Conservation (phyloP, 352 stramenopile species). For the Phytophthora macrochlamydospora region DNA sequence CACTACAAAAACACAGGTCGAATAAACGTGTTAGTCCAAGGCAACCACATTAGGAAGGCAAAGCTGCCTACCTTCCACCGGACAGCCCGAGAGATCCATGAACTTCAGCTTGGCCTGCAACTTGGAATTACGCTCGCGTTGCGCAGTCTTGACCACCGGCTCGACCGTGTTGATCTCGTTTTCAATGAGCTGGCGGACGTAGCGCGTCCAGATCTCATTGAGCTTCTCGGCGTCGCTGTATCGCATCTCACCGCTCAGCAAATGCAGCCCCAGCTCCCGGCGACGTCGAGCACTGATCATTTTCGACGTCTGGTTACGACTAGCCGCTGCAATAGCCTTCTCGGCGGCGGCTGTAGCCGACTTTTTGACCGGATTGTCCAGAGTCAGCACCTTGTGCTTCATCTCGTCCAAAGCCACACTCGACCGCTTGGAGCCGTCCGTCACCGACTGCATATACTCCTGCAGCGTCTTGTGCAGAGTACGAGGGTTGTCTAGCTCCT, state of each 20-base stretch:
- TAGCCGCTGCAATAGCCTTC: conserved; percentile 29
- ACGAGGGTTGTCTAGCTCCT: conserved; percentile 29
- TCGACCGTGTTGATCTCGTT: conserved; percentile 42
- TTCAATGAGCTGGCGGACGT: conserved; percentile 57
- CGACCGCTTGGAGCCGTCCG: conserved; percentile 16
- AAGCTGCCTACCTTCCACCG: conserved; percentile 54
- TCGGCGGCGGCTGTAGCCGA: conserved; percentile 34
- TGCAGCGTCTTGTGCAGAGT: conserved; percentile 40
- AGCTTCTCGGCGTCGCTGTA: conserved; percentile 67
- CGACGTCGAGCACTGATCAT: conserved; percentile 69
- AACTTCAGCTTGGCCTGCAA: conserved; percentile 62
- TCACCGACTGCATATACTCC: conserved; percentile 48
- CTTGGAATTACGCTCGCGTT: conserved; percentile 26
- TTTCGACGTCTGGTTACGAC: conserved; percentile 55
- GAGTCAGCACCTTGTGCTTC: conserved; percentile 80
- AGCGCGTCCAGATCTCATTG: conserved; percentile 69
- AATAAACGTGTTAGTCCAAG: too few species aligned
- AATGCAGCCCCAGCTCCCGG: conserved; percentile 55
- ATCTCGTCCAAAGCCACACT: conserved; percentile 51
- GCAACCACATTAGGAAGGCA: too few species aligned
- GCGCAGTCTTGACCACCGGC: conserved; percentile 16
- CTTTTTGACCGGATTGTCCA: conserved; percentile 74
- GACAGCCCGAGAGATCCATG: conserved; percentile 73
- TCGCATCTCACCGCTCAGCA: conserved; percentile 55
- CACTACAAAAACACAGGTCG: conserved; percentile 30